Conservation (phyloP, 2,329 filamentous ascomycete genomes). For the Colletotrichum magnum region DNA sequence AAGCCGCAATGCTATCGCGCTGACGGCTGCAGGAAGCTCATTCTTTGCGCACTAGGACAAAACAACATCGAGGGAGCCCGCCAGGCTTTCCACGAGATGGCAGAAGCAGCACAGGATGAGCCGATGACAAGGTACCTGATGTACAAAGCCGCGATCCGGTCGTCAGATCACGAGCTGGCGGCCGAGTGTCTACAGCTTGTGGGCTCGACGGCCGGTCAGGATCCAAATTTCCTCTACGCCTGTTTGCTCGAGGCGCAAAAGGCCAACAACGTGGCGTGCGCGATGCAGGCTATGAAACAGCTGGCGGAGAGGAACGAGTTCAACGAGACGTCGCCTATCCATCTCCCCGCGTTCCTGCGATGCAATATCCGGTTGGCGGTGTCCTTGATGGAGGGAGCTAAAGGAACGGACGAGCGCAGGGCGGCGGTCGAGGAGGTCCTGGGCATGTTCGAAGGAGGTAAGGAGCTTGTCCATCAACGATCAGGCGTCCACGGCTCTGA, state of each 20-base stretch:
- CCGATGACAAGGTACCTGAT: constrained; percentile 80
- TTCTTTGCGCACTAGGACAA: constrained; percentile 76
- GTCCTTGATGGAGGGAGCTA: constrained; percentile 53
- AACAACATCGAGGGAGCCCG: constrained; percentile 69
- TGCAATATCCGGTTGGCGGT: constrained; percentile 68
- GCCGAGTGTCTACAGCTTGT: constrained; percentile 74
- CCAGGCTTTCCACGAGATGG: constrained; percentile 71
- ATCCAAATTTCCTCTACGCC: constrained; percentile 79
- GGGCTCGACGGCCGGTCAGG: constrained; percentile 63
- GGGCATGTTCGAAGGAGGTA: constrained; percentile 62
- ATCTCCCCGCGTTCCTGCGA: constrained; percentile 55
- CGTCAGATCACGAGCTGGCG: constrained; percentile 71
- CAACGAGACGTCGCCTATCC: constrained; percentile 43
- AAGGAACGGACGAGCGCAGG: neutral
- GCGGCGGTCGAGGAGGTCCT: constrained; percentile 65
- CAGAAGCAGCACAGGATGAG: constrained; percentile 69
- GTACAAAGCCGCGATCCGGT: constrained; percentile 79
- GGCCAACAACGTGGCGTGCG: constrained; percentile 71
- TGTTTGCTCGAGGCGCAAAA: constrained; percentile 84
- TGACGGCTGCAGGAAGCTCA: constrained; percentile 72
- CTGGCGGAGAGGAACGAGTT: constrained; percentile 47
- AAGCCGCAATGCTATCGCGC: constrained; percentile 13
- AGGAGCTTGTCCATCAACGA: constrained; percentile 32
- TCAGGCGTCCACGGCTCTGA: constrained; percentile 23
- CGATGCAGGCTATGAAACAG: constrained; percentile 56